phyloP scores from a whole-genome alignment of 2,329 filamentous ascomycete species.

The Alternaria dauci region DNA sequence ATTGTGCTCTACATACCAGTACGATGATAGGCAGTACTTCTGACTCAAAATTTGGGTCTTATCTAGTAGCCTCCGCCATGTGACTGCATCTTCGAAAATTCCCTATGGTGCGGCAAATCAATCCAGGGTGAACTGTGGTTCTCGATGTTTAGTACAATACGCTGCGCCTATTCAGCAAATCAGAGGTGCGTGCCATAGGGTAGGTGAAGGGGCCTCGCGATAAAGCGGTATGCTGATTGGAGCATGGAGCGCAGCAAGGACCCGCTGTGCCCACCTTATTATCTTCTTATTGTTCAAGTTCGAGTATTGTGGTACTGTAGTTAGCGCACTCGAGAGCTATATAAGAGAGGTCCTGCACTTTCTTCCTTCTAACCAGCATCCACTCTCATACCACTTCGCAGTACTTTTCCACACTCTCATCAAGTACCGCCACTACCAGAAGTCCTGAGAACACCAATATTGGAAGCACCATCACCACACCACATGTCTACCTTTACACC shows the following conservation, averaged over 20 bases:
- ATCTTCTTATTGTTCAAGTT: background rate
- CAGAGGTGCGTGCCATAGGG: background rate
- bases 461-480: background rate
- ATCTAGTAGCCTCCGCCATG: background rate
- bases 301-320: background rate
- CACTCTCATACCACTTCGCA: background rate
- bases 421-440: background rate
- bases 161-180: background rate
- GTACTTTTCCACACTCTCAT: background rate
- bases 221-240: background rate
- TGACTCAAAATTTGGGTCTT: background rate
- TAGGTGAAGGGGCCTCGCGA: background rate
- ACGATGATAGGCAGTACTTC: background rate
- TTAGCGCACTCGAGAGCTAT: background rate
- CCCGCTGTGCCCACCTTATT: background rate
- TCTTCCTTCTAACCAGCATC: background rate
- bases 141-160: background rate
- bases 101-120: background rate
- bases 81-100: background rate
- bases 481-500: constrained; percentile 6
- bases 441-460: background rate
- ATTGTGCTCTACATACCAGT: background rate
- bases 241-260: background rate
- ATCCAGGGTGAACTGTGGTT: background rate
- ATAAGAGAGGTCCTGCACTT: background rate